Evolutionary conservation across 768 basidiomycete genomes (phyloP).

Genomic region (Boletus rubescentipes): DNA sequence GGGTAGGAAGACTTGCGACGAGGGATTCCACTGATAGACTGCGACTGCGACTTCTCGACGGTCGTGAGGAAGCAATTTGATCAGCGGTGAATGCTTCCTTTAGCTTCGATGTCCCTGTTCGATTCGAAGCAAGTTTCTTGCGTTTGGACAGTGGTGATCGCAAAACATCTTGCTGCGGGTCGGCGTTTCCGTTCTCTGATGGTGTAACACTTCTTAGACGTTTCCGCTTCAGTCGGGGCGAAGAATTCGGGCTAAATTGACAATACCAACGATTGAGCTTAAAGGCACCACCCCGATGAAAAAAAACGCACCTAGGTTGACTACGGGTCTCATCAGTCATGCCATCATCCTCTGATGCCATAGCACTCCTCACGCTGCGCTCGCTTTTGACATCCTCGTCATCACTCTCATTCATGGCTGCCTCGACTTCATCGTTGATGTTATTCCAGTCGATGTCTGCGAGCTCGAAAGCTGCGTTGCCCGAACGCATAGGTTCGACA

Average conservation of each 20-base stretch:
- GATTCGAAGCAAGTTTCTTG: conserved; percentile 69
- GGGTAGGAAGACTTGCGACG: conserved; percentile 17
- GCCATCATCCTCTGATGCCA: conserved; percentile 49
- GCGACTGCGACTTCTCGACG: conserved; percentile 24
- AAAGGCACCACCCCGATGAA: conserved; percentile 22
- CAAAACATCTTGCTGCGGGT: conserved; percentile 41
- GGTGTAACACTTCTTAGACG: conserved; percentile 72
- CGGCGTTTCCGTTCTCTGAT: conserved; percentile 49
- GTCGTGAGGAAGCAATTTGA: conserved; percentile 37
- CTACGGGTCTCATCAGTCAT: conserved; percentile 51
- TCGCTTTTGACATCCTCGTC: conserved; percentile 44
- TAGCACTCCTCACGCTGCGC: conserved; percentile 42
- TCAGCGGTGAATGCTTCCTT: conserved; percentile 65
- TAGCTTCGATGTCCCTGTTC: conserved; percentile 62
- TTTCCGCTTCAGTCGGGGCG: conserved; percentile 57
- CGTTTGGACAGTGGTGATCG: conserved; percentile 78
- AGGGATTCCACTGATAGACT: conserved; percentile 11
- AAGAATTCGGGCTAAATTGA: conserved; percentile 38
- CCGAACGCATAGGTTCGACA: conserved; percentile 37
- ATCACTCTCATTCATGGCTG: conserved; percentile 79
- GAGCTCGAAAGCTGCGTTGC: conserved; percentile 43
- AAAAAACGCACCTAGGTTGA: conserved; percentile 38
- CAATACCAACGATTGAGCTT: conserved; percentile 5
- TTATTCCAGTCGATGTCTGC: conserved; percentile 77
- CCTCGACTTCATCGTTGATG: conserved; percentile 85